Base-by-base conservation (phyloP, 116 monocot genomes). In the Posidonia oceanica region DNA sequence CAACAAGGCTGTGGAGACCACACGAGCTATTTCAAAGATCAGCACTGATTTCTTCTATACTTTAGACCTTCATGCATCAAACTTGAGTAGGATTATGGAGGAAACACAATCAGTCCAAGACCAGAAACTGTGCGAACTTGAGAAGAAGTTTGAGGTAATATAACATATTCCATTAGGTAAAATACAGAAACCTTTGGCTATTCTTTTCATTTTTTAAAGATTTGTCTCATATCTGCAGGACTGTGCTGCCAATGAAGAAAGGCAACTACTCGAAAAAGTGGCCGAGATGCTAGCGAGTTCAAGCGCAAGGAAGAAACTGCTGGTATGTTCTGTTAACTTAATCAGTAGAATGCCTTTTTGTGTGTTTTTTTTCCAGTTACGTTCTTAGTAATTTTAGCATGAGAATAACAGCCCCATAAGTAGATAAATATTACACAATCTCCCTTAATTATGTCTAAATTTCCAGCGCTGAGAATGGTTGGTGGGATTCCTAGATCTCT, bases 231-330 rank as follows among this genome's bases (percentile, higher is more conserved):
- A 29, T 59, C 42, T 60, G 14, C 70, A 97, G 97, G 90, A 89
- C 61, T 92, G 85, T 83, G 85, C 93, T 80, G 93, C 85, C 55
- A 93, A 76, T 76, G 97, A 98, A 84, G 97, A 98, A 68, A 93
- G 69, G 20, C 84, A 93, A 75, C 71, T 98, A 14, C 72, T 98
- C 48, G 87, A 87, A 69, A 98, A 89, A 67, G 90, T 98, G 21
- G 85, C 87, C 38, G 87, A 89, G 81, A 89, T 98, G 87, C 79
- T 93, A 41, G 93, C 89, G 52, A 90, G 79, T 76, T 98, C 97
- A 69, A 92, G 82, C 74, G 73, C 78, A 20, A 78, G 93, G 64
- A 92, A 97, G 77, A 89, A 80, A 80, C 75, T 82, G 56, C 70
- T 92, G 82, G 97, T 97, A 87, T 53, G 72, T 72, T 12, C 11